A percentile compares a stretch with the other conserved stretches of the same genome.
Evolutionary conservation across 2,329 filamentous ascomycete genomes (phyloP).

Genomic region (Truncatella angustata): DNA sequence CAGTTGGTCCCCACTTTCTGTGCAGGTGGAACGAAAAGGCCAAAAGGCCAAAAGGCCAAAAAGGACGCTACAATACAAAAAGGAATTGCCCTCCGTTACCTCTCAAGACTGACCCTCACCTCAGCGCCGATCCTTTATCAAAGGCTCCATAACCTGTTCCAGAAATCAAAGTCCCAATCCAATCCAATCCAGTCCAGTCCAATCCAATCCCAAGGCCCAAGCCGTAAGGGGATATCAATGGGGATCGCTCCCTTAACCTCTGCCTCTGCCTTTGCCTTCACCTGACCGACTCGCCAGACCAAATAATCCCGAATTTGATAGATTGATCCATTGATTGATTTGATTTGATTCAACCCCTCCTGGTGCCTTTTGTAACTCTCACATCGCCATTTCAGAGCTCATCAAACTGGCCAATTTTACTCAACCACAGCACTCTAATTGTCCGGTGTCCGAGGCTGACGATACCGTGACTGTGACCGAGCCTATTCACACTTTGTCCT

Average conservation of each 20-base stretch:
- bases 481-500: constrained; percentile 5
- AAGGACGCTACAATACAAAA: constrained; percentile 13
- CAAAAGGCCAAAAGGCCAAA: too few species aligned
- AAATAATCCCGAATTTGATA: too few species aligned
- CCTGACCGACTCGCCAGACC: constrained; percentile 11
- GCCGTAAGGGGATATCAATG: constrained; percentile 12
- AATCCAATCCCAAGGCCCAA: too few species aligned
- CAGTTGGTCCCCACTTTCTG: constrained; percentile 9
- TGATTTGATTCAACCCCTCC: not conserved
- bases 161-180: too few species aligned
- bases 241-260: constrained; percentile 8
- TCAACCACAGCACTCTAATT: not conserved
- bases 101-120: too few species aligned
- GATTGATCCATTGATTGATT: not conserved
- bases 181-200: too few species aligned
- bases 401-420: constrained; percentile 5
- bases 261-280: too few species aligned
- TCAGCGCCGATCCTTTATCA: constrained; percentile 16
- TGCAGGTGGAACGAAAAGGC: too few species aligned
- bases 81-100: constrained; percentile 11
- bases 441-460: too few species aligned
- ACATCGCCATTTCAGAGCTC: not conserved
- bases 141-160: constrained; percentile 12
- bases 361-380: not conserved
- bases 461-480: too few species aligned